Evolutionary conservation across 140 eudicot genomes (phyloP), one percentile per base, ranked within the genome.

Genomic region (Erigeron philadelphicus): DNA sequence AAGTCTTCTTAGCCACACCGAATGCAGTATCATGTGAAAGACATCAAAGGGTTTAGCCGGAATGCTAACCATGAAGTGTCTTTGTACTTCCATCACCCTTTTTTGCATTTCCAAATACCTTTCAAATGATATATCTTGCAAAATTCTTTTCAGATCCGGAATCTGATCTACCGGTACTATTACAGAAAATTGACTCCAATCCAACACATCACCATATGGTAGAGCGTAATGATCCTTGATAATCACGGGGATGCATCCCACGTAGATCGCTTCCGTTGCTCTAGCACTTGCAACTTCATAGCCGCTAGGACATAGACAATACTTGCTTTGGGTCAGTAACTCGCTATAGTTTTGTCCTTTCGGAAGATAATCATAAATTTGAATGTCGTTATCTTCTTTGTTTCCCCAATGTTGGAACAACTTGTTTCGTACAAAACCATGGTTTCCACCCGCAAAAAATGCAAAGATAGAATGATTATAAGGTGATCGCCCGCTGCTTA

Each of bases 221-320:
- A 88, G 80, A 58, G 79, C 93, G 35, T 88, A 88, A 45, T 83
- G 64, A 61, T 73, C 68, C 38, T 89, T 85, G 17, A 88, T 79
- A 2, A 86, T 16, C 13, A 88, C 87, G 0, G 90, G 93, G 12
- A 88, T 64, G 56, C 96, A 88, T 1, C 96, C 93, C 2, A 77
- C 70, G 4, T 81, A 85, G 68, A 88, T 81, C 11, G 96, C 88
- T 60, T 88, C 96, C 0, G 82, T 79, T 5, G 81, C 52, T 65
- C 96, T 75, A 46, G 89, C 86, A 4, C 89, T 83, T 57, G 85
- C 88, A 43, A 88, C 93, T 77, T 88, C 96, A 4, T 85, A 88
- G 8, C 96, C 96, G 11, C 83, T 88, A 48, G 88, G 77, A 13
- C 86, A 85, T 53, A 88, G 78, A 70, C 96, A 88, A 79, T 64